phyloP scores from a whole-genome alignment of 176 grass and related monocot genomes.

The Otatea glauca region DNA sequence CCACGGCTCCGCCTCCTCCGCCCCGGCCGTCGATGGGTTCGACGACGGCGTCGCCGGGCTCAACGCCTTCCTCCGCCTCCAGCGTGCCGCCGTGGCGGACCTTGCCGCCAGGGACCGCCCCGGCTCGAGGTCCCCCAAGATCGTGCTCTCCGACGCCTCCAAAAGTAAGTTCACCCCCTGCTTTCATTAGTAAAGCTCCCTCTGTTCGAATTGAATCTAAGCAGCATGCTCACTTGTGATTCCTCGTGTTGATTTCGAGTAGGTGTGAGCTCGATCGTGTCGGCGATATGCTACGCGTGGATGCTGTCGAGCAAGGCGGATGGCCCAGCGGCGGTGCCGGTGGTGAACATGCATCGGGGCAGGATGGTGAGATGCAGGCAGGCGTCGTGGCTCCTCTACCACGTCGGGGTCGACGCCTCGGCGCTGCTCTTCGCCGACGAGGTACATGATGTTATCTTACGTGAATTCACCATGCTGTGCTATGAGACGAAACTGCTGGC shows the following conservation, averaged over 20 bases:
- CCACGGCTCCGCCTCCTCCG: slow-evolving; percentile 19
- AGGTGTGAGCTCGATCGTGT: slow-evolving; percentile 62
- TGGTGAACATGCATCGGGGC: slow-evolving; percentile 58
- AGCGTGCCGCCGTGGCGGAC: slow-evolving; percentile 50
- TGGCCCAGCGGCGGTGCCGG: slow-evolving; percentile 51
- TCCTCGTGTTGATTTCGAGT: not conserved
- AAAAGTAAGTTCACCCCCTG: slow-evolving; percentile 38
- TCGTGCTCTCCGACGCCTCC: slow-evolving; percentile 69
- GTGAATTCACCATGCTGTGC: not conserved
- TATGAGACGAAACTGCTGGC: not conserved
- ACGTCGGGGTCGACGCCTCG: slow-evolving; percentile 69
- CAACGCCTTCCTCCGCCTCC: slow-evolving; percentile 64
- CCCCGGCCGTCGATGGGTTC: slow-evolving; percentile 30
- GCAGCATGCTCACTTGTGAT: not conserved
- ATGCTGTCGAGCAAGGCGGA: slow-evolving; percentile 58
- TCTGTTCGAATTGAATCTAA: slow-evolving; percentile 25
- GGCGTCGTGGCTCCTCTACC: slow-evolving; percentile 68
- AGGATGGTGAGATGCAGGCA: slow-evolving; percentile 64
- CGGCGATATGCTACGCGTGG: slow-evolving; percentile 77
- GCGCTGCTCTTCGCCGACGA: slow-evolving; percentile 65
- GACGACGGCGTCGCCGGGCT: slow-evolving; percentile 48
- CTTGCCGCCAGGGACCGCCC: slow-evolving; percentile 35
- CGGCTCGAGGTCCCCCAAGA: slow-evolving; percentile 43
- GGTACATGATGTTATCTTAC: slow-evolving; percentile 48
- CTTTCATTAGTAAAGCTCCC: not conserved